Evolutionary conservation across 768 basidiomycete genomes (phyloP).

Genomic region (Xanthoconium stramineum): DNA sequence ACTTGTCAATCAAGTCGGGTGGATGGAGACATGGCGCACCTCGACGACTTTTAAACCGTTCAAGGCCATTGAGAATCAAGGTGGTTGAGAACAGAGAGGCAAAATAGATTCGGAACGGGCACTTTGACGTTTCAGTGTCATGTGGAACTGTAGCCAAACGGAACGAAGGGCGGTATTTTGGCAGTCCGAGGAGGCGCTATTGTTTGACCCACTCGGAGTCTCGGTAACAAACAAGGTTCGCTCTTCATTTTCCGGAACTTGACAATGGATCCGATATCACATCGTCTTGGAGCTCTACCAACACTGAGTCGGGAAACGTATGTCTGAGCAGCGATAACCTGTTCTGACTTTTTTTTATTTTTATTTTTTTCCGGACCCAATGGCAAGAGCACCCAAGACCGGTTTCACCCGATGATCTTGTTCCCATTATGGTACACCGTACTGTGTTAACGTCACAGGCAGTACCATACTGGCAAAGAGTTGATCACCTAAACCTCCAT

Average conservation of each 20-base stretch:
- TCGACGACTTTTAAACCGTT: conserved; percentile 51
- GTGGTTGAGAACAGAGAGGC: background rate
- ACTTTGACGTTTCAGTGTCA: conserved; percentile 15
- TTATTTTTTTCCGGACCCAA: too few species aligned
- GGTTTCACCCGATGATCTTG: too few species aligned
- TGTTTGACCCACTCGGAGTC: background rate
- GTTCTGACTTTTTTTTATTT: too few species aligned
- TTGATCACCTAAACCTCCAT: conserved; percentile 2
- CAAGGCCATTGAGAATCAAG: conserved; percentile 40
- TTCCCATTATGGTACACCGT: too few species aligned
- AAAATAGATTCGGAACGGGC: background rate
- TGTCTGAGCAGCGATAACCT: too few species aligned
- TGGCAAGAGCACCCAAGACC: too few species aligned
- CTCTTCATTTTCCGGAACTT: too few species aligned
- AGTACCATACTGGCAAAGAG: too few species aligned
- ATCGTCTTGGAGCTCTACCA: too few species aligned
- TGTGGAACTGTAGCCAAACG: background rate
- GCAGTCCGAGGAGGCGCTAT: background rate
- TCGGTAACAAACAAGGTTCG: too few species aligned
- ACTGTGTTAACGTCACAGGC: conserved; percentile 31
- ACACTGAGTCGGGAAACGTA: too few species aligned
- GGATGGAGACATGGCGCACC: conserved; percentile 21
- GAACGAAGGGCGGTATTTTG: background rate
- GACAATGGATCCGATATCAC: too few species aligned
- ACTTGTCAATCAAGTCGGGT: background rate